Base-by-base conservation (phyloP, 1,284 basidiomycete species). In the Naganishia liquefaciens region DNA sequence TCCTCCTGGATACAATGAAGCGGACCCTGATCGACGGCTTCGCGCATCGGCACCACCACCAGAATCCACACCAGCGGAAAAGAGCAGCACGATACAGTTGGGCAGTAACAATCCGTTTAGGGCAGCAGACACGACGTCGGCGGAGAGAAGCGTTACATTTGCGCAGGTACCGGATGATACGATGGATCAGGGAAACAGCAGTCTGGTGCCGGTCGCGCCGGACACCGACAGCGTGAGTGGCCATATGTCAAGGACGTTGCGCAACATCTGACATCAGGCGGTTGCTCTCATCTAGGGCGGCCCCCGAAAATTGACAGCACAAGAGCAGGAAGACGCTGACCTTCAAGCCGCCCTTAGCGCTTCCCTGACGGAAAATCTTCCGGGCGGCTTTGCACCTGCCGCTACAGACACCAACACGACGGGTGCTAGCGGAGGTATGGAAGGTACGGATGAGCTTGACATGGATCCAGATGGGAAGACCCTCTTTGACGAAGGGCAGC, bases 281-380 rank as follows among this genome's bases (percentile, higher is more conserved):
- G 15, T 47, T 39, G 21, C 11, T 21, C 23, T 40, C 37, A 7
- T 49, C 33, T 17, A 60, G 46, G 39, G 25, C 11, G 23, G 33
- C 23, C 1, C 57, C 27, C 25, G 33, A n/a, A 37, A 13, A 9
- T 23, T 60, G 23, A 60, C 57, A 2, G 57, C 33, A 2, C 57
- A 50, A 50, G 57, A 60, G 57, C 57, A 66, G 55, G 25, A 63
- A 51, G 55, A 52, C 57, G 33, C 64, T 23, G 40, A 64, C 49
- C 19, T 63, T 47, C 47, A 60, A 40, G 57, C 57, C 4, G 57
- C 57, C 2, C 46, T 60, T 3, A 60, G 46, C 23, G 57, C 57
- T 27, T 60, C 57, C 6, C 25, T 60, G 7, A 25, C 57, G 2
- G 57, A 50, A 15, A 50, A 60, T 23, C 27, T n/a, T 17, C 27